Evolutionary conservation across 1,284 basidiomycete genomes (phyloP), one percentile per base, ranked within the genome.

Genomic region (Thelephora terrestris): DNA sequence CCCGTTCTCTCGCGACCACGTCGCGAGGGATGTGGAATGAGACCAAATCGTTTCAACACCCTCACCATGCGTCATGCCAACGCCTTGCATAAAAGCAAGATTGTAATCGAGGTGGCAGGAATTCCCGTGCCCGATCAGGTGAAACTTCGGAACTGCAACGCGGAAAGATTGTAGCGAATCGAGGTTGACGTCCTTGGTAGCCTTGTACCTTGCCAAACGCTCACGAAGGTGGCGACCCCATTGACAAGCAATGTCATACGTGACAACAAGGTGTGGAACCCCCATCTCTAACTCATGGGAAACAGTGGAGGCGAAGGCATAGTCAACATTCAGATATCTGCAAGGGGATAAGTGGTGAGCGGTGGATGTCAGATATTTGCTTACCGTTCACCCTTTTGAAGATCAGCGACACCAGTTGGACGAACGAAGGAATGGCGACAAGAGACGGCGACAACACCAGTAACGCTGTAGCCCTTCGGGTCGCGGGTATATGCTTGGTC

Each of bases 211-310:
- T 16, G 48, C 39, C 4, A 45, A 35, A 47, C 55, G 50, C 5
- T 40, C 12, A 29, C 36, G 48, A 32, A 64, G 50, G 16, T 59
- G 47, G 17, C 52, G 56, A 21, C 20, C 53, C 57, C 58, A 68
- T 46, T 68, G 65, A 47, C 68, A 70, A 0, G 55, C 63, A 34
- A 69, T 63, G 51, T 68, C 63, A 46, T 69, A 69, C 0, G 62
- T 62, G 0, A 65, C 37, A 5, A n/a, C n/a, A n/a, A 64, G 1
- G 20, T 25, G 4, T 53, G 18, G 2, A 55, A 4, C 0, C 32
- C 18, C 16, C 49, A n/a, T n/a, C n/a, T n/a, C n/a, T n/a, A n/a
- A n/a, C n/a, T n/a, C n/a, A n/a, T n/a, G n/a, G n/a, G n/a, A n/a
- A n/a, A n/a, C n/a, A n/a, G n/a, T n/a, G n/a, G 65, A 47, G 70